Conservation (phyloP, 495 filamentous ascomycete genomes). For the Penicillium simplicissimum region DNA sequence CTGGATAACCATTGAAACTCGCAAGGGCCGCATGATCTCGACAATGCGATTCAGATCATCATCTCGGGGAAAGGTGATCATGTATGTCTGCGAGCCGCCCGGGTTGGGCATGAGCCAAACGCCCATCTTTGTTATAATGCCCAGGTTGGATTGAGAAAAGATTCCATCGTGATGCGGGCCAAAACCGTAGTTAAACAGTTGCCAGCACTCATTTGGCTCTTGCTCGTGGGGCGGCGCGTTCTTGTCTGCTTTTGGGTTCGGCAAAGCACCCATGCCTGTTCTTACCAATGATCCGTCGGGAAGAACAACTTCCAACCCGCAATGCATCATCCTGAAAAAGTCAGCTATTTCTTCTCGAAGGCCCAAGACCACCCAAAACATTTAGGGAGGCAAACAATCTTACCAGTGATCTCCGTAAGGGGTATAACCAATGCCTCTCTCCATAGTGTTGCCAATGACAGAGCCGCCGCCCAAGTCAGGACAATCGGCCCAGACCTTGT, state of each 20-base stretch:
- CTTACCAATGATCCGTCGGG: slow-evolving; percentile 45
- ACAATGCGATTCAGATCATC: slow-evolving; percentile 52
- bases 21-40: slow-evolving; percentile 54
- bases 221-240: too few species aligned
- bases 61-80: slow-evolving; percentile 26
- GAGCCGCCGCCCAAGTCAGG: slow-evolving; percentile 60
- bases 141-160: slow-evolving; percentile 58
- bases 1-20: slow-evolving; percentile 50
- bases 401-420: slow-evolving; percentile 21
- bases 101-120: slow-evolving; percentile 57
- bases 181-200: slow-evolving; percentile 14
- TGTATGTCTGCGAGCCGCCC: slow-evolving; percentile 23
- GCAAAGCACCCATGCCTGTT: slow-evolving; percentile 45
- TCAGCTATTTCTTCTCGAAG: too few species aligned
- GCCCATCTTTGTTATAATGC: slow-evolving; percentile 63
- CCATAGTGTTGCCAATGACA: slow-evolving; percentile 54
- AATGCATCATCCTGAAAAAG: slow-evolving; percentile 8
- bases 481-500: slow-evolving; percentile 51
- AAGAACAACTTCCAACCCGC: slow-evolving; percentile 20
- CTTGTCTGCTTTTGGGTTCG: not conserved
- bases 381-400: too few species aligned
- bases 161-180: slow-evolving; percentile 23
- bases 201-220: slow-evolving; percentile 14
- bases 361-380: too few species aligned
- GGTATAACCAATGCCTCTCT: slow-evolving; percentile 42